Evolutionary conservation across 2,329 filamentous ascomycete genomes (phyloP).

Genomic region (Massarina eburnea): DNA sequence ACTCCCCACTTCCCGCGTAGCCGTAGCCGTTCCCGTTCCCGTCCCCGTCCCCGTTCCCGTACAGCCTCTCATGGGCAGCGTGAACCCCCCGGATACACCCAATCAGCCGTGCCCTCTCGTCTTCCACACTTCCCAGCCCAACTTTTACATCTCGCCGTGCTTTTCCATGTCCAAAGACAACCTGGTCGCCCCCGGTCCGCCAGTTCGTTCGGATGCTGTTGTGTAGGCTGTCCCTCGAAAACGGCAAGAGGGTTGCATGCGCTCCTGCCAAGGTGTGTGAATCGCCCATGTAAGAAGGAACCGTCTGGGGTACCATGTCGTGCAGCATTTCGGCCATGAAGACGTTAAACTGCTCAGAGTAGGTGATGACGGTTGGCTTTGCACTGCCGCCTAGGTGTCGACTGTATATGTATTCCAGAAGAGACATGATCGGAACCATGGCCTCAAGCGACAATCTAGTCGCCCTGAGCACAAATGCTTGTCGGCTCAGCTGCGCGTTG

Average conservation of each 20-base stretch:
- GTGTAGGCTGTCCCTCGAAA: slow-evolving; percentile 46
- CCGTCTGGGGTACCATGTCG: slow-evolving; percentile 15
- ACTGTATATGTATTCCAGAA: slow-evolving; percentile 52
- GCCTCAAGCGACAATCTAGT: slow-evolving; percentile 45
- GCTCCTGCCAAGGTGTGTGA: neutral
- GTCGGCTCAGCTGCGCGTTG: slow-evolving; percentile 37
- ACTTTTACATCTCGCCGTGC: slow-evolving; percentile 49
- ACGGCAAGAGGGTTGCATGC: slow-evolving; percentile 20
- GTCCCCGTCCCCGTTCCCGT: slow-evolving; percentile 8
- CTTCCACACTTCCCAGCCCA: slow-evolving; percentile 32
- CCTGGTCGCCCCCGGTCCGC: slow-evolving; percentile 37
- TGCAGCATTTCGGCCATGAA: slow-evolving; percentile 34
- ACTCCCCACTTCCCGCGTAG: neutral
- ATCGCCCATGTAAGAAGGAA: slow-evolving; percentile 19
- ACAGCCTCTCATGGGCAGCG: slow-evolving; percentile 9
- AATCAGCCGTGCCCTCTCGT: slow-evolving; percentile 27
- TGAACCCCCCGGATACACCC: slow-evolving; percentile 23
- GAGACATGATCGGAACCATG: slow-evolving; percentile 43
- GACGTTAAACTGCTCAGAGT: slow-evolving; percentile 44
- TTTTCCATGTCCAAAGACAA: slow-evolving; percentile 52
- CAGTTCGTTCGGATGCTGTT: slow-evolving; percentile 50
- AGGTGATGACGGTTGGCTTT: slow-evolving; percentile 35
- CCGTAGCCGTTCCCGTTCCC: neutral
- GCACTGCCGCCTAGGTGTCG: slow-evolving; percentile 23
- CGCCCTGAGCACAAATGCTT: slow-evolving; percentile 44